These are phyloP conservation scores for Phaffia australis DNA, from an alignment of 768 basidiomycete species.

Conservation along the genomic window DNA sequence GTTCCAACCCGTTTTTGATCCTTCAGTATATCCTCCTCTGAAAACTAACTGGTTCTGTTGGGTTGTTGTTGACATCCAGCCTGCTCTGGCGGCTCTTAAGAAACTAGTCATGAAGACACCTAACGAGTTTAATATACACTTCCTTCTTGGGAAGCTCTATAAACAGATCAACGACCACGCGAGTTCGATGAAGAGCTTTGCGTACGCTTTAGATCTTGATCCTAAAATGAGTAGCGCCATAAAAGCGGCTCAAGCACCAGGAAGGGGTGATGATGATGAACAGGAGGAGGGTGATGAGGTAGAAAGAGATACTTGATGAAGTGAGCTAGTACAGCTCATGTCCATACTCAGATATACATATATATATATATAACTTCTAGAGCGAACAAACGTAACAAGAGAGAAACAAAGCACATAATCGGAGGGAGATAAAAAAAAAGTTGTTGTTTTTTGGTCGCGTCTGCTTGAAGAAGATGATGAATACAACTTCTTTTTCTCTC, in stretches of 20 bases:
- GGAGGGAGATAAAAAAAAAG: not conserved
- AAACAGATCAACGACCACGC: slow-evolving; percentile 64
- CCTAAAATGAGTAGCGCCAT: slow-evolving; percentile 72
- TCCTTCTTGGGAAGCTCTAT: slow-evolving; percentile 88
- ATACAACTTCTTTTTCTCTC: too few relatives aligned
- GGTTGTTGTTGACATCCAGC: slow-evolving; percentile 44
- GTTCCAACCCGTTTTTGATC: slow-evolving; percentile 30
- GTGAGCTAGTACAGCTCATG: not conserved
- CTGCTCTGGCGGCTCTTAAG: slow-evolving; percentile 70
- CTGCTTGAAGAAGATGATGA: too few relatives aligned
- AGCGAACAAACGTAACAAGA: not conserved
- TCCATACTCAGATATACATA: not conserved
- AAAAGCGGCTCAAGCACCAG: slow-evolving; percentile 27
- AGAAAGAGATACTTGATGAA: slow-evolving; percentile 10
- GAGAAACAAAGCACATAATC: not conserved
- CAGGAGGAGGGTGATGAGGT: slow-evolving; percentile 46
- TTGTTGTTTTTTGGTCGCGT: not conserved
- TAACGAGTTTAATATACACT: slow-evolving; percentile 91
- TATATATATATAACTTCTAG: not conserved
- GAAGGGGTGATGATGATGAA: slow-evolving; percentile 54
- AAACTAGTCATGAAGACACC: slow-evolving; percentile 69
- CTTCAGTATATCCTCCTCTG: not conserved
- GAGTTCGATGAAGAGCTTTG: slow-evolving; percentile 73
- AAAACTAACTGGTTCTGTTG: slow-evolving; percentile 27
- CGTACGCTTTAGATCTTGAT: slow-evolving; percentile 82